Evolutionary conservation across 2,329 filamentous ascomycete species (phyloP).

Genomic region (Malbranchea cinnamomea): DNA sequence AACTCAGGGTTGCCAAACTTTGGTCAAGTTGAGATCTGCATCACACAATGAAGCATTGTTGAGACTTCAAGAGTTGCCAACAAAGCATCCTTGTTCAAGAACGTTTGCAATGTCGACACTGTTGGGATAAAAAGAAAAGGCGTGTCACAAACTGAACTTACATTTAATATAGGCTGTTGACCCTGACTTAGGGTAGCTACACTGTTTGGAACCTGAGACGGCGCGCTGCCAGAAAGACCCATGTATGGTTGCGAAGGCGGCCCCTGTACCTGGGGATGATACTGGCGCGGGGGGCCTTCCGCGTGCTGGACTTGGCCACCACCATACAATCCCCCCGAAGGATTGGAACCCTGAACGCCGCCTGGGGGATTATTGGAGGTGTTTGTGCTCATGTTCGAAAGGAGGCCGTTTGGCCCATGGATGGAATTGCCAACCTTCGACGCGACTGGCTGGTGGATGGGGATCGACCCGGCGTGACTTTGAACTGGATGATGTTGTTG

Average conservation of each 20-base stretch:
- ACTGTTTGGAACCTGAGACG: slow-evolving; percentile 31
- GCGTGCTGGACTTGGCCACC: slow-evolving; percentile 49
- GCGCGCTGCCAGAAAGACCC: slow-evolving; percentile 30
- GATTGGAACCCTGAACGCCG: slow-evolving; percentile 43
- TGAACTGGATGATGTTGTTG: slow-evolving; percentile 58
- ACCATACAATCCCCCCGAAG: slow-evolving; percentile 52
- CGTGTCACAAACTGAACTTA: slow-evolving; percentile 22
- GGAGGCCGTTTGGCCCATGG: slow-evolving; percentile 78
- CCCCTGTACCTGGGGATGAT: slow-evolving; percentile 47
- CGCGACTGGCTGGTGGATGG: slow-evolving; percentile 87
- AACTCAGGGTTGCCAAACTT: too few species aligned
- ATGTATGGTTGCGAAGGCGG: slow-evolving; percentile 38
- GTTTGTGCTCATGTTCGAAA: slow-evolving; percentile 55
- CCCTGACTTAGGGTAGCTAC: slow-evolving; percentile 53
- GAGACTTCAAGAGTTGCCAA: too few species aligned
- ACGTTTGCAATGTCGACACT: too few species aligned
- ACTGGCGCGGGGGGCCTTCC: slow-evolving; percentile 39
- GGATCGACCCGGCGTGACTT: slow-evolving; percentile 73
- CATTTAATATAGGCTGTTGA: slow-evolving; percentile 67
- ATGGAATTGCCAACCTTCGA: slow-evolving; percentile 66
- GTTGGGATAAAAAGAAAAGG: slow-evolving; percentile 1
- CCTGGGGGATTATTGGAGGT: slow-evolving; percentile 35
- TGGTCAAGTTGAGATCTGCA: too few species aligned
- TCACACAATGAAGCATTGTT: too few species aligned
- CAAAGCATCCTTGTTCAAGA: too few species aligned